phyloP scores from a whole-genome alignment of 2,329 filamentous ascomycete species.

The Fusarium sp. region DNA sequence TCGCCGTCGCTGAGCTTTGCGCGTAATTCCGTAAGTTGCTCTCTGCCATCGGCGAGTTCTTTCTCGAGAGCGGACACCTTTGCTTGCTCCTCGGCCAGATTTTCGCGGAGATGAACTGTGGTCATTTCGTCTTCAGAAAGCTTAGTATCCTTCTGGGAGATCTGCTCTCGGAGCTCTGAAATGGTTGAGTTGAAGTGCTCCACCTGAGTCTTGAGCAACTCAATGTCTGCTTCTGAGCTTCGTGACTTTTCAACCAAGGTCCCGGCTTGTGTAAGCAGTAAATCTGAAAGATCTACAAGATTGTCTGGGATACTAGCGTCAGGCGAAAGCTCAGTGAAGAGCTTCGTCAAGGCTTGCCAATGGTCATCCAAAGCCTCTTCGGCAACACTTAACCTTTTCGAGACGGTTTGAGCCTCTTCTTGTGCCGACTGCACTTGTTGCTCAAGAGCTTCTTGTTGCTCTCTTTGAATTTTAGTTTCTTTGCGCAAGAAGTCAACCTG shows the following conservation, averaged over 20 bases:
- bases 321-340: conserved; percentile 70
- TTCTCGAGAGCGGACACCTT: conserved; percentile 66
- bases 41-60: conserved; percentile 73
- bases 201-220: conserved; percentile 72
- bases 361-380: conserved; percentile 67
- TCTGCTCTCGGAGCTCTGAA: conserved; percentile 67
- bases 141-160: conserved; percentile 65
- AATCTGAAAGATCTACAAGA: conserved; percentile 68
- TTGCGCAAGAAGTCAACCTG: conserved; percentile 73
- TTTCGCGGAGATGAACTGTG: conserved; percentile 65
- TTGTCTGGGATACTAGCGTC: conserved; percentile 67
- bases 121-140: conserved; percentile 65
- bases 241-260: conserved; percentile 71
- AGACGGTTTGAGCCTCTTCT: conserved; percentile 65
- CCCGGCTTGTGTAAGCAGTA: conserved; percentile 68
- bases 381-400: conserved; percentile 62
- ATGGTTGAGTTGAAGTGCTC: conserved; percentile 68
- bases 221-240: conserved; percentile 69
- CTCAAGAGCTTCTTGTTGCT: conserved; percentile 70
- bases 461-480: conserved; percentile 69
- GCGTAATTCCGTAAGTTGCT: conserved; percentile 76
- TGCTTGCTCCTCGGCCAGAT: conserved; percentile 65
- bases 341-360: conserved; percentile 66
- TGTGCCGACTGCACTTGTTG: conserved; percentile 66
- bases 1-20: conserved; percentile 83